Evolutionary conservation across 306 rosid species (phyloP).

Genomic region (Morella rubra): DNA sequence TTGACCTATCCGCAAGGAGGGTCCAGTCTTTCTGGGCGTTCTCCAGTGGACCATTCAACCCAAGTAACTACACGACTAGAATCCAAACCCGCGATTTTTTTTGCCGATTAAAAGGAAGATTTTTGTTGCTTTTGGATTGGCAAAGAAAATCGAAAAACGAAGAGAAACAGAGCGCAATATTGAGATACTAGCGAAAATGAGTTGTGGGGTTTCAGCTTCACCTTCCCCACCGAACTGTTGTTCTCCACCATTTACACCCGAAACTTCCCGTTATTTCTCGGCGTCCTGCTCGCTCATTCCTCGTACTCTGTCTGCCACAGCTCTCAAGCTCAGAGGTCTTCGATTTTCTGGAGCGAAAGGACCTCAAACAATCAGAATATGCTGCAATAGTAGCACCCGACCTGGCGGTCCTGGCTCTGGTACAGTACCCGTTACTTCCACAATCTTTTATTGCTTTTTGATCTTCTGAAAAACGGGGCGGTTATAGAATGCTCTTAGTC

Average conservation of each 20-base stretch:
- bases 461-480: too few relatives aligned
- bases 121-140: background rate
- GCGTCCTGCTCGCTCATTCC: background rate
- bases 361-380: background rate
- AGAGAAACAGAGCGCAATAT: background rate
- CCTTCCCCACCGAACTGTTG: background rate
- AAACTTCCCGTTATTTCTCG: background rate
- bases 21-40: too few relatives aligned
- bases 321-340: background rate
- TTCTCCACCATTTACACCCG: background rate
- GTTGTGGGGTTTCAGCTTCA: background rate
- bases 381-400: constrained; percentile 3
- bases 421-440: background rate
- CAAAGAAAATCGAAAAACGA: background rate
- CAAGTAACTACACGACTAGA: too few relatives aligned
- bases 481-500: background rate
- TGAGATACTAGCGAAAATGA: background rate
- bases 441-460: background rate
- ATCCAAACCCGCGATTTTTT: background rate
- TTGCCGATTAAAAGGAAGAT: background rate
- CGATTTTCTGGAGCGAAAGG: constrained; percentile 3
- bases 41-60: too few relatives aligned
- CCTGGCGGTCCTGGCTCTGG: constrained; percentile 6
- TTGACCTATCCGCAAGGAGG: too few relatives aligned
- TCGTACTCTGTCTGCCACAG: background rate